Percentiles rank a stretch among this genome's conserved stretches.
phyloP scores from a whole-genome alignment of 139 green algal genomes.

The Nannochloris sp. region DNA sequence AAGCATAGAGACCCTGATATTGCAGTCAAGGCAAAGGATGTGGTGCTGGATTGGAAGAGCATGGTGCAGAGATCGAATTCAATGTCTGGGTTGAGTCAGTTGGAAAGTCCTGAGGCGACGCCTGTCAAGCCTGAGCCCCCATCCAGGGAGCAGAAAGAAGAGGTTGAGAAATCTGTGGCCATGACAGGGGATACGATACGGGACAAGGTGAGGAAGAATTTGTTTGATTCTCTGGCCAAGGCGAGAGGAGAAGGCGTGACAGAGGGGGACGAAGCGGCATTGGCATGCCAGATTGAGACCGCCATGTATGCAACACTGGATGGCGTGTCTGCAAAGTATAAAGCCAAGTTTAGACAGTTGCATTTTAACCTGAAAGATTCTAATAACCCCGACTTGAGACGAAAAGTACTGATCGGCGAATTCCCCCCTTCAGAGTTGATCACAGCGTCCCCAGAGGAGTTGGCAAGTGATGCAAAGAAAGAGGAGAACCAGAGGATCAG shows the following conservation, averaged over 20 bases:
- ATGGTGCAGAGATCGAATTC: slow-evolving; percentile 8
- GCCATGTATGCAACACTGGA: slow-evolving; percentile 19
- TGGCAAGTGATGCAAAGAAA: slow-evolving; percentile 69
- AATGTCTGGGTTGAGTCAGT: not conserved
- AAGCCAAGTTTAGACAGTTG: slow-evolving; percentile 81
- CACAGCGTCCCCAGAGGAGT: slow-evolving; percentile 73
- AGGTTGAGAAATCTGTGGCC: not conserved
- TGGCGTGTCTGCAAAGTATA: slow-evolving; percentile 70
- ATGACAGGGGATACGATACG: slow-evolving; percentile 37
- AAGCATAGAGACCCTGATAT: slow-evolving; percentile 50
- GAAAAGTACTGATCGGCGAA: slow-evolving; percentile 35
- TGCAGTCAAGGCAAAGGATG: slow-evolving; percentile 34
- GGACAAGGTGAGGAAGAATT: slow-evolving; percentile 45
- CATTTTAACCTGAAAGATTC: slow-evolving; percentile 94
- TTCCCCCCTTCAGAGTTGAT: slow-evolving; percentile 50
- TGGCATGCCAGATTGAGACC: slow-evolving; percentile 21
- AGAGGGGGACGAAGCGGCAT: not conserved
- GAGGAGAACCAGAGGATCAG: slow-evolving; percentile 77
- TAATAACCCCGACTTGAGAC: slow-evolving; percentile 71
- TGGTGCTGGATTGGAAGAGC: slow-evolving; percentile 67
- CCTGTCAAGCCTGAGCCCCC: not conserved
- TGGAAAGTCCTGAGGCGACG: not conserved
- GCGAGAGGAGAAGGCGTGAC: slow-evolving; percentile 12
- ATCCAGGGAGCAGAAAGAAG: not conserved
- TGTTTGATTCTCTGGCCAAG: slow-evolving; percentile 34